Base-by-base conservation (phyloP, 2,329 filamentous ascomycete species). In the Neodidymelliopsis sp. region DNA sequence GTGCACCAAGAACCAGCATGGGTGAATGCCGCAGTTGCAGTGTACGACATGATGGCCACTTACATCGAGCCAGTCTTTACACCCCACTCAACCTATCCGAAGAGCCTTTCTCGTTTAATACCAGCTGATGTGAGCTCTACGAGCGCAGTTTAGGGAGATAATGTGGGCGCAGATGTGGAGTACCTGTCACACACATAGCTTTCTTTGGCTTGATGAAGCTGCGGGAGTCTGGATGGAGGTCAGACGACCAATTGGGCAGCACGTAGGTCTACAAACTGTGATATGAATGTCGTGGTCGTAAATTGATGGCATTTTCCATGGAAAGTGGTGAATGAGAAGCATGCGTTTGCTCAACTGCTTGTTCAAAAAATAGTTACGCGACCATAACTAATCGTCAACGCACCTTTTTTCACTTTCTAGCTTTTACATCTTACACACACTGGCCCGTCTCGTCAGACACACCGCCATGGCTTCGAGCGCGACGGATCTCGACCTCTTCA, bases 171-270 rank as follows among this genome's bases (percentile, higher is more conserved):
- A 28, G 3, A 11, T 4, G 2, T 49, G 45, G 46, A 54, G 33
- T 40, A 12, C 16, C 16, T 9, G 33, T 39, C 10, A 10, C 24
- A 12, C 15, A 6, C 3, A 39, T 46, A 25, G 41, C 31, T 3
- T 18, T 51, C 6, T 44, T 38, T 27, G 34, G 38, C 6, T n/a
- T 40, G n/a, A 9, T 44, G 16, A 28, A 30, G 15, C 11, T 48
- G 13, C 29, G 38, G 19, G 23, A 40, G 23, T n/a, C 22, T 7
- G 33, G 23, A 1, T 40, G 38, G 43, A 27, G n/a, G n/a, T n/a
- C n/a, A n/a, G n/a, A n/a, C n/a, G n/a, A n/a, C n/a, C n/a, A n/a
- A n/a, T n/a, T n/a, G n/a, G n/a, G n/a, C n/a, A n/a, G n/a, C n/a
- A n/a, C n/a, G n/a, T n/a, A n/a, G n/a, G n/a, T n/a, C n/a, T n/a